phyloP scores from a whole-genome alignment of 805 yeast genomes.

The Ogataea glucozyma region DNA sequence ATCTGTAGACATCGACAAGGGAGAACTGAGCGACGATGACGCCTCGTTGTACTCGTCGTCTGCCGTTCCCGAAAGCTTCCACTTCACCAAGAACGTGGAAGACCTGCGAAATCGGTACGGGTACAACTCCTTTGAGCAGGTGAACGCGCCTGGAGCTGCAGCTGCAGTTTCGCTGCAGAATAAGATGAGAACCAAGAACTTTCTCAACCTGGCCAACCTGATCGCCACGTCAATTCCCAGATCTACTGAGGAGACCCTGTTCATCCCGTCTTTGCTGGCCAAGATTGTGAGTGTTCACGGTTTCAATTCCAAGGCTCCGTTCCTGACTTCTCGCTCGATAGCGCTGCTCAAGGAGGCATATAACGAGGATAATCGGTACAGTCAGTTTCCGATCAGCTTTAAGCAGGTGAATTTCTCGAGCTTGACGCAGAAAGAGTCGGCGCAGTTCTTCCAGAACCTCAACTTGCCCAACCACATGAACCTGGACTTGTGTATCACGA shows the following conservation, averaged over 20 bases:
- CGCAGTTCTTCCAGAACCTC: slow-evolving; percentile 44
- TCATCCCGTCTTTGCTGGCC: slow-evolving; percentile 70
- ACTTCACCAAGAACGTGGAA: slow-evolving; percentile 24
- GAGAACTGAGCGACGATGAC: slow-evolving; percentile 52
- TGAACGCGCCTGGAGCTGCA: slow-evolving; percentile 76
- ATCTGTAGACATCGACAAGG: slow-evolving; percentile 48
- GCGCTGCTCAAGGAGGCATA: slow-evolving; percentile 63
- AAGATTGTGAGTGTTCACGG: slow-evolving; percentile 71
- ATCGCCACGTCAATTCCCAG: slow-evolving; percentile 77
- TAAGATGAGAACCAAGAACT: slow-evolving; percentile 43
- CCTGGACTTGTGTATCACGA: slow-evolving; percentile 65
- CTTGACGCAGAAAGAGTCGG: slow-evolving; percentile 43
- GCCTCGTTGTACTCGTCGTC: slow-evolving; percentile 32
- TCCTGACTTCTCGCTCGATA: slow-evolving; percentile 66
- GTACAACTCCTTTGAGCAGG: slow-evolving; percentile 52
- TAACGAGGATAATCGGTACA: slow-evolving; percentile 34
- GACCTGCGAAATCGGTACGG: slow-evolving; percentile 30
- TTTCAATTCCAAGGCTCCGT: slow-evolving; percentile 68
- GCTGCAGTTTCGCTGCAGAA: slow-evolving; percentile 61
- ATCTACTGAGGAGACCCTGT: slow-evolving; percentile 75
- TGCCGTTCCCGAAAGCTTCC: slow-evolving; percentile 20
- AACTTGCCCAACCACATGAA: slow-evolving; percentile 54
- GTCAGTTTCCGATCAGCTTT: slow-evolving; percentile 35
- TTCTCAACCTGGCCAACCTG: slow-evolving; percentile 50
- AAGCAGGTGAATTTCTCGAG: slow-evolving; percentile 40